phyloP scores from a whole-genome alignment of 495 filamentous ascomycete genomes.

The Ramalina peruviana region DNA sequence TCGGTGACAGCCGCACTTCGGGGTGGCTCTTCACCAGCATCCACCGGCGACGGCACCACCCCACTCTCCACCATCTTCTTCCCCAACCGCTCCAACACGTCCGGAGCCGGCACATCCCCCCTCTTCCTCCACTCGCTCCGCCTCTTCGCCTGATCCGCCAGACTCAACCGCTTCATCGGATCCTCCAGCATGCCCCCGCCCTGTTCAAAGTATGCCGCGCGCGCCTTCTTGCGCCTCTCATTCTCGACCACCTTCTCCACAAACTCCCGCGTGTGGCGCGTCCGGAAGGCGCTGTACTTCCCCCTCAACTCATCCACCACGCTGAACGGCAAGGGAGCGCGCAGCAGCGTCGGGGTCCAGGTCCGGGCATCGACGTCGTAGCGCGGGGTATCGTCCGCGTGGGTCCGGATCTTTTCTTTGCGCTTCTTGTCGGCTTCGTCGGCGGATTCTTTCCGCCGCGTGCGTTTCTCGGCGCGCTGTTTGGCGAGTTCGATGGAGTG shows the following conservation, averaged over 20 bases:
- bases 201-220: constrained; percentile 26
- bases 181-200: constrained; percentile 26
- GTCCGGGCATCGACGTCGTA: constrained; percentile 61
- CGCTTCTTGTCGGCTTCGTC: constrained; percentile 14
- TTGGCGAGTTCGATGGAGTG: constrained; percentile 28
- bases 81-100: constrained; percentile 7
- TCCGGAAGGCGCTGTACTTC: constrained; percentile 72
- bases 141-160: neutral
- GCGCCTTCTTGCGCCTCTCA: constrained; percentile 35
- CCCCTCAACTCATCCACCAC: constrained; percentile 82
- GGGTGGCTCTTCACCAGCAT: constrained; percentile 21
- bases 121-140: neutral
- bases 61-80: constrained; percentile 27
- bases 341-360: constrained; percentile 59
- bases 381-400: constrained; percentile 55
- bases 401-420: constrained; percentile 26
- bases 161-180: constrained; percentile 25
- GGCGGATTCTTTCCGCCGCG: constrained; percentile 49
- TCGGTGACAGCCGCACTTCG: neutral
- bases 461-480: constrained; percentile 18
- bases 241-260: constrained; percentile 39
- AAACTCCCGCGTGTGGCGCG: constrained; percentile 59
- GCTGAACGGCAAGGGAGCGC: constrained; percentile 60
- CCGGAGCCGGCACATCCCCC: constrained; percentile 2
- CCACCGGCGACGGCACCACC: constrained; percentile 22